Percentiles rank a stretch among this genome's conserved stretches.
Conservation (phyloP, 169 alveolate species). For the Neospora caninum region DNA sequence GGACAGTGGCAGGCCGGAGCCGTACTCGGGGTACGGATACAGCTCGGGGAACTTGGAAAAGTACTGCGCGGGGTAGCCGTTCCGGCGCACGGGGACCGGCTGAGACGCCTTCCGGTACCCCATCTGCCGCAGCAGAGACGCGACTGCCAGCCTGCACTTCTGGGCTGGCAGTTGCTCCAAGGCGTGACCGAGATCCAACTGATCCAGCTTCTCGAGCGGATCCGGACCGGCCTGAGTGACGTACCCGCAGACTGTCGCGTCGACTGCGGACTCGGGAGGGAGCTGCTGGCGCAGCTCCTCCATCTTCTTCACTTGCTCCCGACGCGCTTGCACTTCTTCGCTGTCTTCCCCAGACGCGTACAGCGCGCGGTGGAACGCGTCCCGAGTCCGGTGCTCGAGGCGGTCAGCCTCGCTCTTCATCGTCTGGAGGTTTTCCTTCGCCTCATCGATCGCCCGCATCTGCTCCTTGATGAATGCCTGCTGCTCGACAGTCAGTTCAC, state of each 20-base stretch:
- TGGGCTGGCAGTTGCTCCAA: neutral
- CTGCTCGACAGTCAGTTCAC: slow-evolving; percentile 56
- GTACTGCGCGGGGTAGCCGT: slow-evolving; percentile 39
- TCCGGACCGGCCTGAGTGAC: slow-evolving; percentile 5
- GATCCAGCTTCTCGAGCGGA: neutral
- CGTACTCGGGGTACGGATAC: slow-evolving; percentile 24
- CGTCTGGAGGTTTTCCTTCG: neutral
- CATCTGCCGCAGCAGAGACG: slow-evolving; percentile 8
- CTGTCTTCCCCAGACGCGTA: neutral
- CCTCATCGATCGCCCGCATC: slow-evolving; percentile 64
- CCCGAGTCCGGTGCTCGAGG: slow-evolving; percentile 1
- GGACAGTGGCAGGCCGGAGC: neutral
- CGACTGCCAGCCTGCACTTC: neutral
- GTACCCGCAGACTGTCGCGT: neutral
- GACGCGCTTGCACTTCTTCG: slow-evolving; percentile 9
- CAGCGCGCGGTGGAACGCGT: neutral
- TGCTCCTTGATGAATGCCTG: slow-evolving; percentile 66
- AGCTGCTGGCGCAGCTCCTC: slow-evolving; percentile 32
- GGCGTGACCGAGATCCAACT: neutral
- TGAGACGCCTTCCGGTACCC: neutral
- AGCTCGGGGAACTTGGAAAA: slow-evolving; percentile 31
- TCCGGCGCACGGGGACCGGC: slow-evolving; percentile 35
- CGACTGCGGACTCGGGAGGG: neutral
- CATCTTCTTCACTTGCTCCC: slow-evolving; percentile 14
- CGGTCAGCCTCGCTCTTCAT: slow-evolving; percentile 31